These are phyloP conservation scores for Leishmania tropica DNA, from an alignment of 208 protist genomes.

Conservation along the genomic window DNA sequence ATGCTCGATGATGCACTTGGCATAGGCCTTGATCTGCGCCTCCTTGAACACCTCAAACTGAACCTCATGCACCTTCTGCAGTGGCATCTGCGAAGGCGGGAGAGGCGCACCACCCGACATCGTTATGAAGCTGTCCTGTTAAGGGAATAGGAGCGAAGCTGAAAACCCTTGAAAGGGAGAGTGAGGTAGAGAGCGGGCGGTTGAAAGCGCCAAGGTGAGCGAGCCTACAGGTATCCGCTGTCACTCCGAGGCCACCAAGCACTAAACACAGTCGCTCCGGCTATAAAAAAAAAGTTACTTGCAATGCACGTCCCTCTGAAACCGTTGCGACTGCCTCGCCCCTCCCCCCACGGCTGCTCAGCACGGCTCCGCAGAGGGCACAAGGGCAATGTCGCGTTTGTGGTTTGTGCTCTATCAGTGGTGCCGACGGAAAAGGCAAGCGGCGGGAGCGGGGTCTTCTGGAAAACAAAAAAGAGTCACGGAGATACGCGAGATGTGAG, in stretches of 20 bases:
- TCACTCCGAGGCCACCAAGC: neutral
- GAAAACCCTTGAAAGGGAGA: neutral
- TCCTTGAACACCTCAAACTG: conserved; percentile 91
- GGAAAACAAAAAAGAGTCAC: neutral
- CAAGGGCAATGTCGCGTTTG: neutral
- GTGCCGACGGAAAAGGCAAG: neutral
- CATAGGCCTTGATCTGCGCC: conserved; percentile 86
- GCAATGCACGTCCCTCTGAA: neutral
- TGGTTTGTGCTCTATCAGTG: neutral
- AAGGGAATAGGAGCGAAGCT: neutral
- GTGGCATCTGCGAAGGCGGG: conserved; percentile 76
- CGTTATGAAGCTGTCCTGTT: neutral
- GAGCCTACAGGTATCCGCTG: neutral
- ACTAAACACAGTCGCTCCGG: neutral
- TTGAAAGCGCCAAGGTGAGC: neutral
- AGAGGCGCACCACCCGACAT: conserved; percentile 87
- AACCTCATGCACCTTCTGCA: conserved; percentile 78
- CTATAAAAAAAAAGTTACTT: neutral
- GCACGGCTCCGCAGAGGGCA: neutral
- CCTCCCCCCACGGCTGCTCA: neutral
- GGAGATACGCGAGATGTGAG: neutral
- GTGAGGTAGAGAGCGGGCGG: neutral
- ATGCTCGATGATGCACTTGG: conserved; percentile 80
- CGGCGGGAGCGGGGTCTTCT: neutral
- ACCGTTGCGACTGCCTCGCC: neutral